Evolutionary conservation across 371 early-diverging fungal species (phyloP), one percentile per base, ranked within the genome.

Genomic region (Entomophthora muscae): DNA sequence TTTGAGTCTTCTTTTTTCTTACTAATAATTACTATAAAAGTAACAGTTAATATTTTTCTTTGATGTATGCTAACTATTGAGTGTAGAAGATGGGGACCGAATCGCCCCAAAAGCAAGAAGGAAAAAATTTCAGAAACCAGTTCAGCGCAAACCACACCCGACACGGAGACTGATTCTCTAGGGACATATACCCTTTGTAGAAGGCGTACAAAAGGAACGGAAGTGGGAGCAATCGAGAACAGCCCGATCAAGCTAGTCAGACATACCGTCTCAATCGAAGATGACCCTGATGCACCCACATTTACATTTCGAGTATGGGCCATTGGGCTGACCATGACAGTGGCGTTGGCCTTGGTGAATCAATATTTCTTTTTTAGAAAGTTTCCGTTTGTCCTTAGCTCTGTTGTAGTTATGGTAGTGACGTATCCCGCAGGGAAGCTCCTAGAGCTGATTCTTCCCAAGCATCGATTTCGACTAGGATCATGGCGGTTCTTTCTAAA

Each of bases 261-360:
- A 22, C 24, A 55, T 55, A 55, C 55, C 12, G 55, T 55, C 55
- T 21, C 12, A 21, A 51, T 51, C n/a, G 55, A 71, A 2, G 88
- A 88, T 55, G 78, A 84, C 63, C 75, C 84, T 0, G 67, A 80
- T 0, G 67, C 84, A 51, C 88, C 90, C 3, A 78, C 81, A 5
- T 70, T 85, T 57, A 90, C 93, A 10, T 83, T 88, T 67, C 77
- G 93, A 32, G 78, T 86, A 3, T 83, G 83, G 80, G 69, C 84
- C 13, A 76, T 90, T 57, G 87, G 87, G 1, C 69, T 83, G 29
- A 68, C 84, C 31, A 83, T 86, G 63, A 78, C 79, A 22, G 66
- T 76, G 13, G 70, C 75, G 21, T 72, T 87, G 12, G 80, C 84
- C 13, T 80, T 84, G 67, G 77, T 79, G 30, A 88, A 86, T 73